Evolutionary conservation across 164 flowering plant species (phyloP), one percentile per base, ranked within the genome.

Genomic region (Stephania japonica): DNA sequence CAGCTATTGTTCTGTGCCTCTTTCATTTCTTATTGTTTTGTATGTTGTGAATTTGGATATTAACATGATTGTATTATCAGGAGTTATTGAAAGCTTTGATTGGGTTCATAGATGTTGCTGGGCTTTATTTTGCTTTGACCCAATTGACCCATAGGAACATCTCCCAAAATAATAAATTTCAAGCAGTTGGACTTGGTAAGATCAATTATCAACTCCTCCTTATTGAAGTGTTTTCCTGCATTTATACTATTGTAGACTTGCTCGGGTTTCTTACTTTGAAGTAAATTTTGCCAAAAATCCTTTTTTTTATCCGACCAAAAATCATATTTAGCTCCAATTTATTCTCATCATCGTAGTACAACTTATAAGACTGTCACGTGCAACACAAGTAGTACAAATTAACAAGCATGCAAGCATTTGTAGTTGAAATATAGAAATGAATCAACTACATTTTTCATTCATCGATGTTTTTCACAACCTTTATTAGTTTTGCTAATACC

Each of bases 141-240:
- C 98, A 95, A 83, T 74, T 95, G 83, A 91, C 99, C 65, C 98
- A 95, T 87, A 83, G 98, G 78, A 95, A 95, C 77, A 93, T 95
- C 62, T 93, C 99, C 32, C 99, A 95, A 73, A 90, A 89, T 83
- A 98, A 95, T 81, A 95, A 95, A 78, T 95, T 95, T 75, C 99
- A 91, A 78, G 98, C 99, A 50, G 97, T 95, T 75, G 99, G 99
- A 78, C 93, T 95, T 49, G 99, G 99, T 94, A 73, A 82, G 96
- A 78, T 56, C 18, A 23, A 71, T 27, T 38, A 24, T 72, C 69
- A 32, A 70, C 61, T 56, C 62, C 4, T 56, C 19, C n/a, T 56
- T 14, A 56, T 56, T 14, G 21, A 5, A 56, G 23, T 16, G 19
- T 56, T 18, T 56, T 56, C 62, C n/a, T 56, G 21, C 21, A 5